These are phyloP conservation scores for Neopestalotiopsis sp. DNA, from an alignment of 2,329 filamentous ascomycete species.

Conservation along the genomic window DNA sequence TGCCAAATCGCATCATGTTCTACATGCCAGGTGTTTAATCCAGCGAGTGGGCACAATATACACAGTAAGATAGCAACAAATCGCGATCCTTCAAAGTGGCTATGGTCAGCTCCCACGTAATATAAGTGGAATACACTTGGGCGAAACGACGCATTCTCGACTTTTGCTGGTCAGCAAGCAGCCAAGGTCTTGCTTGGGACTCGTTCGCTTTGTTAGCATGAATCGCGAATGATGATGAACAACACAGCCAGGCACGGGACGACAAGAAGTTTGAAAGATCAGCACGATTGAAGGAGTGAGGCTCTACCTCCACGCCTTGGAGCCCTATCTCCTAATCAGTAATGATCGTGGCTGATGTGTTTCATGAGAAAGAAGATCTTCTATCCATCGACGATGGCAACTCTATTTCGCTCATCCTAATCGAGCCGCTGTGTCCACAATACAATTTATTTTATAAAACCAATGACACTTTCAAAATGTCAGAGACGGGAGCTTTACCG, in stretches of 20 bases:
- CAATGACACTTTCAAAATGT: neutral
- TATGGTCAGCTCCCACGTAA: neutral
- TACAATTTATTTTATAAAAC: neutral
- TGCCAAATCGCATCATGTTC: neutral
- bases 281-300: neutral
- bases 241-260: neutral
- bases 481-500: neutral
- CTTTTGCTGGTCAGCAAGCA: neutral
- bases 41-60: neutral
- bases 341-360: conserved; percentile 2
- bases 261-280: neutral
- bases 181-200: neutral
- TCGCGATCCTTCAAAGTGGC: neutral
- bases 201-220: neutral
- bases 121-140: neutral
- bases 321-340: neutral
- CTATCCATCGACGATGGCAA: neutral
- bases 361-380: neutral
- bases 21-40: neutral
- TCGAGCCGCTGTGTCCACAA: neutral
- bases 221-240: neutral
- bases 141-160: neutral
- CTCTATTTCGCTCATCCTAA: neutral
- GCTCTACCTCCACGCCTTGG: neutral
- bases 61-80: neutral